Evolutionary conservation across 2,329 filamentous ascomycete genomes (phyloP).

Genomic region (Incumbomyces delicatus): DNA sequence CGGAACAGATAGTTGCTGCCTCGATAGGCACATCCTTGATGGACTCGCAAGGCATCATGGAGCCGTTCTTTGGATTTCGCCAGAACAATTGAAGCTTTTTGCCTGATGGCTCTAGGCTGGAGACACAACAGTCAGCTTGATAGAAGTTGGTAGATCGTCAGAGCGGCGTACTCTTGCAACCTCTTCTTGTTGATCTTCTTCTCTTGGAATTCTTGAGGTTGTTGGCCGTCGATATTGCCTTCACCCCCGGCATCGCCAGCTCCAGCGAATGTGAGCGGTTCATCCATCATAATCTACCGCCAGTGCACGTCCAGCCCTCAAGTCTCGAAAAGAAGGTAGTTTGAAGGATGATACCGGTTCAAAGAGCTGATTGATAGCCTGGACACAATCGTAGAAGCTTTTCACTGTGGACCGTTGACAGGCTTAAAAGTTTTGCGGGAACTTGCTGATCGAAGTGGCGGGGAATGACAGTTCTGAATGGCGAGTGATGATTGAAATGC

Average conservation of each 20-base stretch:
- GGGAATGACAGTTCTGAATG: too few species aligned
- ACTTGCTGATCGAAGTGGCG: too few species aligned
- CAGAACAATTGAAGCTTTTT: constrained; percentile 1
- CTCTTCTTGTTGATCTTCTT: constrained; percentile 6
- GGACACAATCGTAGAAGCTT: neutral
- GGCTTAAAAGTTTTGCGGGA: too few species aligned
- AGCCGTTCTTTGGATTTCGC: neutral
- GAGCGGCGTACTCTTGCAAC: neutral
- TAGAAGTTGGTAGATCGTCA: neutral
- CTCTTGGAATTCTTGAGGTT: neutral
- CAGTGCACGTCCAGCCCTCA: neutral
- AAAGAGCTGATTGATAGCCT: neutral
- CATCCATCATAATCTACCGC: neutral
- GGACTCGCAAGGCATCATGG: neutral
- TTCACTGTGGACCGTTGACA: too few species aligned
- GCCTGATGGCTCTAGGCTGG: neutral
- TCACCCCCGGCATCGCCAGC: neutral
- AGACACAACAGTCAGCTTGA: neutral
- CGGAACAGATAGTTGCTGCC: constrained; percentile 2
- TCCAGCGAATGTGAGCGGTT: neutral
- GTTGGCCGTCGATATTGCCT: neutral
- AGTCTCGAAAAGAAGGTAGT: neutral
- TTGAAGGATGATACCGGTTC: neutral
- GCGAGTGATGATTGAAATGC: too few species aligned
- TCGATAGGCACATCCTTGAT: constrained; percentile 2